Evolutionary conservation across 1,284 basidiomycete species (phyloP), one percentile per base, ranked within the genome.

Genomic region (Cystobasidium slooffiae): DNA sequence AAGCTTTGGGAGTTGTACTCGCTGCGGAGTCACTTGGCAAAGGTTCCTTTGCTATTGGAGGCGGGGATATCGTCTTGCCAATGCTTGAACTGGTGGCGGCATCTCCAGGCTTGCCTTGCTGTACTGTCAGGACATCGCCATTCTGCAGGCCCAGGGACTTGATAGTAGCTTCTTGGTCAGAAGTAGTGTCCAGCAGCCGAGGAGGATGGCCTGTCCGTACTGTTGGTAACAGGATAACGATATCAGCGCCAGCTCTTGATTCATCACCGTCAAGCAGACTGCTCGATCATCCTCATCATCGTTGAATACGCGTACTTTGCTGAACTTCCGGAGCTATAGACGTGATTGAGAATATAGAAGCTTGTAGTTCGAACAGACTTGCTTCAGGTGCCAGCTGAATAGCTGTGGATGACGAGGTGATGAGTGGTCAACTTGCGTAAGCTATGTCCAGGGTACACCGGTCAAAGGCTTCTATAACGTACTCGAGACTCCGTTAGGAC

Each of bases 161-260:
- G 47, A 94, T 78, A 0, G 90, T 87, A 18, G 91, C 86, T 75
- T 89, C 49, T 10, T 58, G 47, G n/a, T 61, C 88, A 4, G 89
- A 88, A n/a, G 90, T 83, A 52, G 91, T 81, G 3, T 88, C 88
- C 49, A 94, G 85, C 0, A 87, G 79, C 64, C 86, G 87, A 0
- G 92, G 92, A 0, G 93, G 93, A 82, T 94, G 94, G 52, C 93
- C 91, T 39, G 87, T 86, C 83, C 91, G 94, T 77, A 95, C 93
- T n/a, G n/a, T n/a, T n/a, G n/a, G n/a, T n/a, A n/a, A n/a, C n/a
- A n/a, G n/a, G n/a, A n/a, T n/a, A n/a, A n/a, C n/a, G n/a, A n/a
- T n/a, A n/a, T 47, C 7, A 46, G 6, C 12, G 7, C 24, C 18
- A 14, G 16, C 12, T 20, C 31, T 22, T n/a, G 2, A 39, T 62